Evolutionary conservation across 1,284 basidiomycete genomes (phyloP), one percentile per base, ranked within the genome.

Genomic region (Ganoderma multipileum): DNA sequence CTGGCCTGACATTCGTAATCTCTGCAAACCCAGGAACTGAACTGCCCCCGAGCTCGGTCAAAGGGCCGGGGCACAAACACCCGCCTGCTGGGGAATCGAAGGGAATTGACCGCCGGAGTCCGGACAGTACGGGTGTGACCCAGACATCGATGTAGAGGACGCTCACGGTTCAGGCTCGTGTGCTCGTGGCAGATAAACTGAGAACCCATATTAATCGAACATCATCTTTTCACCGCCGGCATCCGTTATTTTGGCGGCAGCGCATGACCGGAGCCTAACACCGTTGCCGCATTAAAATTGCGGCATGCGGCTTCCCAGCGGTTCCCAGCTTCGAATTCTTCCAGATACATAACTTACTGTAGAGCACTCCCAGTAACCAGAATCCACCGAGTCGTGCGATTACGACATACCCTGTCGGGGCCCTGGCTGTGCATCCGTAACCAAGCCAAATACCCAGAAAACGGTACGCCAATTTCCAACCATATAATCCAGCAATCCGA

Each of bases 191-290:
- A 33, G 20, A 38, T 38, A 30, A 20, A 30, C 20, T 6, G 64
- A 63, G 64, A 69, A 66, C 30, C 65, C 68, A n/a, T 14, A 47
- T 23, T 18, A 28, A 23, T 59, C 58, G 36, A 39, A 41, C 38
- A 26, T 41, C 23, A 41, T 47, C 33, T 59, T 61, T 61, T 54
- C 67, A 61, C 71, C 71, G 71, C 69, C 71, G 71, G 71, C 71
- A 69, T 67, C 67, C 67, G 57, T 47, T 58, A 60, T 64, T 42
- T 26, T 55, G 60, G 61, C 33, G 59, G 59, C 47, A 33, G 62
- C 60, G 61, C 60, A 38, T 61, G 66, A 39, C 63, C 71, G 71
- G 71, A 66, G 62, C 67, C 64, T 63, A 62, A 44, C 68, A 58
- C 71, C 67, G 66, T 70, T 63, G 60, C 62, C 68, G 68, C 65